These are phyloP conservation scores for Magnusiomyces tetraspermus DNA, from an alignment of 1,139 yeast genomes.

Conservation along the genomic window DNA sequence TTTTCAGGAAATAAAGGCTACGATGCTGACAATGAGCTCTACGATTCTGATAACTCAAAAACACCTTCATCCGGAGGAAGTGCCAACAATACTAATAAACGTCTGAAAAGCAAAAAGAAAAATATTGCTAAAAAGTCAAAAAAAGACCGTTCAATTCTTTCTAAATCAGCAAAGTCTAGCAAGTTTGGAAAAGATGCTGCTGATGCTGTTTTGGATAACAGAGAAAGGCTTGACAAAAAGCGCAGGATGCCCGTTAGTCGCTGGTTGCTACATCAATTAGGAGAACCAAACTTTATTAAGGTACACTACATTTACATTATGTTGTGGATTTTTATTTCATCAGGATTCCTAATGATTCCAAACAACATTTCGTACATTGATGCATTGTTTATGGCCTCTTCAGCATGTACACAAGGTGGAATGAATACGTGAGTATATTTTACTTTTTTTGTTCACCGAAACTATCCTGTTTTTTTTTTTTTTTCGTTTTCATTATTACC, in stretches of 20 bases:
- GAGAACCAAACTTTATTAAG: conserved; percentile 9
- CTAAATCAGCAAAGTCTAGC: background rate
- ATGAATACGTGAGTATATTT: conserved; percentile 50
- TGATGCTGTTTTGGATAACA: background rate
- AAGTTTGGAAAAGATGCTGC: background rate
- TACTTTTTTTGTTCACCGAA: no score
- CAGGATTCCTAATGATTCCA: background rate
- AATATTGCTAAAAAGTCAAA: background rate
- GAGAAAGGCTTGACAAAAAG: background rate
- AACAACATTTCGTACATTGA: conserved; percentile 73
- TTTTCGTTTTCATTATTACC: no score
- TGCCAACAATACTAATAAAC: no score
- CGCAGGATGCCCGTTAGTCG: conserved; percentile 4
- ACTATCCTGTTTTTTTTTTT: no score
- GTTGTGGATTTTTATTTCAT: conserved; percentile 32
- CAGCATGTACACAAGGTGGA: conserved; percentile 88
- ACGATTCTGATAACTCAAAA: no score
- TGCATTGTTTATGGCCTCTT: conserved; percentile 63
- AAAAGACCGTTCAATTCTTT: background rate
- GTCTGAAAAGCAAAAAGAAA: no score
- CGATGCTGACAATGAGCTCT: background rate
- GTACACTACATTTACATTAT: conserved; percentile 12
- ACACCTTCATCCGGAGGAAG: no score
- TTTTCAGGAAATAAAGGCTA: no score
- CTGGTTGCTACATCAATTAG: conserved; percentile 2